phyloP scores from a whole-genome alignment of 129 eudicot species.

The Arctium minus region DNA sequence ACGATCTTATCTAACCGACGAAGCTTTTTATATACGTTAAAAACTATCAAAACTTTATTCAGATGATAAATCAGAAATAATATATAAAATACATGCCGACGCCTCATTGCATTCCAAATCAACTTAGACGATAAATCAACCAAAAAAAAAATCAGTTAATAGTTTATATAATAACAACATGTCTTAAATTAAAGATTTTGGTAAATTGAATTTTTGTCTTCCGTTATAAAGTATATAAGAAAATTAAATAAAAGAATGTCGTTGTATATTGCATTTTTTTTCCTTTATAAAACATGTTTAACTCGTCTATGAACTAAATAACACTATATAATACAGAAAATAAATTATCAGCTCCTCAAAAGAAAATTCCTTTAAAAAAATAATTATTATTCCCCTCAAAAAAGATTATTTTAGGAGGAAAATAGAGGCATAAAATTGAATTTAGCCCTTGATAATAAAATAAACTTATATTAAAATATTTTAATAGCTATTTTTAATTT shows the following conservation, averaged over 20 bases:
- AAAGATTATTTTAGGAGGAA: not conserved
- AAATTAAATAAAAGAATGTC: no score
- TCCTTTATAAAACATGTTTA: not conserved
- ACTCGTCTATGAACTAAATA: not conserved
- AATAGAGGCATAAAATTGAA: not conserved
- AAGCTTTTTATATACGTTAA: not conserved
- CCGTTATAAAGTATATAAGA: not conserved
- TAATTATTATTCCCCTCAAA: not conserved
- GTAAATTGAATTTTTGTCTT: not conserved
- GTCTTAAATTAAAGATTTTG: not conserved
- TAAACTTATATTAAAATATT: not conserved
- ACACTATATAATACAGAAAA: not conserved
- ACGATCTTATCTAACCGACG: not conserved
- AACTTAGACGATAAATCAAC: not conserved
- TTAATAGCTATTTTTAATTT: not conserved
- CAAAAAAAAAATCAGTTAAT: not conserved
- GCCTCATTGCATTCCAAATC: not conserved
- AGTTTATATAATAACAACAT: not conserved
- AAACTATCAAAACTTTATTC: not conserved
- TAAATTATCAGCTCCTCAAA: constrained; percentile 2
- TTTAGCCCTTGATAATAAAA: not conserved
- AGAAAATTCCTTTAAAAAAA: not conserved
- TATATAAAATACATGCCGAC: not conserved
- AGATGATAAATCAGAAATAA: not conserved
- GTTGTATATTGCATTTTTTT: no score